Evolutionary conservation across 352 stramenopile species (phyloP), one percentile per base, ranked within the genome.

Genomic region (Halophytophthora batemanensis): DNA sequence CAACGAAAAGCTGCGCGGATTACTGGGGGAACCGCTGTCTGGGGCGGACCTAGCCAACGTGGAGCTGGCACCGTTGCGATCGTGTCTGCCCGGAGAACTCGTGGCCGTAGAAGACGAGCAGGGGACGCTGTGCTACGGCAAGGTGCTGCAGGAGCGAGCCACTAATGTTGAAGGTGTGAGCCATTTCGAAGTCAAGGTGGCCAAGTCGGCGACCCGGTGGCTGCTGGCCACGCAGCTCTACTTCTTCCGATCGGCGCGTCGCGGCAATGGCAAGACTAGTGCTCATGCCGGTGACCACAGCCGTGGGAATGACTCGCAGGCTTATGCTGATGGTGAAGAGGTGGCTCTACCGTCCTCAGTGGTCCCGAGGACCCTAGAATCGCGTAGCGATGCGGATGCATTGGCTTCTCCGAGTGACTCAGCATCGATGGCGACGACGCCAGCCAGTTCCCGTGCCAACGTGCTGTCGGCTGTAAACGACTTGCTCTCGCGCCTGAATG

Each of bases 381-480:
- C 28, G 10, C 45, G 64, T 52, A 42, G 35, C 25, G 54, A 35
- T 44, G 53, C 58, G 11, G 50, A 56, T 18, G 41, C 39, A 23
- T 54, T 57, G 25, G 53, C 34, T 1, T 44, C 53, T 22, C 39
- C 41, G n/a, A 40, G 25, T 39, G 21, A 37, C 8, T 31, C 25
- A 8, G 8, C 25, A 8, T 31, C 8, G 11, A 52, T 53, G 21
- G 21, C 18, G 12, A 18, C 42, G 1, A n/a, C 34, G 7, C 35
- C 39, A 2, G 22, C 45, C 18, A 56, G 84, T 19, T 53, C 79
- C 2, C 53, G 67, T 12, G 43, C 66, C 10, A 88, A 74, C 23
- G 64, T 92, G 17, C 61, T 92, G 36, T 75, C 78, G n/a, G 81
- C 77, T 2, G 80, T 92, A 19, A 92, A 93, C 45, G 79, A 91